Percentiles rank a stretch among this genome's conserved stretches.
Conservation (phyloP, 768 basidiomycete species). For the Collybia nuda region DNA sequence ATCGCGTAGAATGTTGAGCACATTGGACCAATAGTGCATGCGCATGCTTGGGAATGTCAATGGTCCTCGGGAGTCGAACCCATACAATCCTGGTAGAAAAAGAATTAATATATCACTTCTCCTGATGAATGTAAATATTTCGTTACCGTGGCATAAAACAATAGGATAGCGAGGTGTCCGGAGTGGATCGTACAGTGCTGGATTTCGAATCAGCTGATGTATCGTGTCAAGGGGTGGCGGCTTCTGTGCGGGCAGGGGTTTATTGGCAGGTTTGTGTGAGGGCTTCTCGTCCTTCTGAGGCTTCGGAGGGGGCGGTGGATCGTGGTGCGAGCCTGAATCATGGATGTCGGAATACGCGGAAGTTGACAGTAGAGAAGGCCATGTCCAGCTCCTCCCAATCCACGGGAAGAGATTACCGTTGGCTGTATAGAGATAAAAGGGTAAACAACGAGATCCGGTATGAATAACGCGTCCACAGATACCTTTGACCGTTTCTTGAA, state of each 20-base stretch:
- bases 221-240: constrained; percentile 44
- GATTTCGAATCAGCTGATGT: constrained; percentile 72
- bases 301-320: constrained; percentile 18
- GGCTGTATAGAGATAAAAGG: constrained; percentile 4
- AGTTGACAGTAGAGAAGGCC: constrained; percentile 21
- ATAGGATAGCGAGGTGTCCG: constrained; percentile 86
- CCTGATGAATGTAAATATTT: neutral
- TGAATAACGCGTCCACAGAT: too few relatives aligned
- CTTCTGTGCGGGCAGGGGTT: constrained; percentile 14
- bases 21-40: constrained; percentile 93
- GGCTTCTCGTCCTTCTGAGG: constrained; percentile 9
- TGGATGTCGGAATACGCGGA: constrained; percentile 15
- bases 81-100: constrained; percentile 72
- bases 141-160: constrained; percentile 92
- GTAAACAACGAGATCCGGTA: neutral
- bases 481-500: constrained; percentile 5
- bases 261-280: constrained; percentile 10
- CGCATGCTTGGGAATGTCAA: constrained; percentile 78
- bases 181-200: constrained; percentile 75
- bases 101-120: constrained; percentile 3
- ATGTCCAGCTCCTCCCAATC: constrained; percentile 25
- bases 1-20: constrained; percentile 75
- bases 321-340: constrained; percentile 2
- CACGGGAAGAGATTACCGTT: constrained; percentile 13
- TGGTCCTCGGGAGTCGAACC: constrained; percentile 90